phyloP scores from a whole-genome alignment of 208 protist genomes.

The Leishmania martiniquensis region DNA sequence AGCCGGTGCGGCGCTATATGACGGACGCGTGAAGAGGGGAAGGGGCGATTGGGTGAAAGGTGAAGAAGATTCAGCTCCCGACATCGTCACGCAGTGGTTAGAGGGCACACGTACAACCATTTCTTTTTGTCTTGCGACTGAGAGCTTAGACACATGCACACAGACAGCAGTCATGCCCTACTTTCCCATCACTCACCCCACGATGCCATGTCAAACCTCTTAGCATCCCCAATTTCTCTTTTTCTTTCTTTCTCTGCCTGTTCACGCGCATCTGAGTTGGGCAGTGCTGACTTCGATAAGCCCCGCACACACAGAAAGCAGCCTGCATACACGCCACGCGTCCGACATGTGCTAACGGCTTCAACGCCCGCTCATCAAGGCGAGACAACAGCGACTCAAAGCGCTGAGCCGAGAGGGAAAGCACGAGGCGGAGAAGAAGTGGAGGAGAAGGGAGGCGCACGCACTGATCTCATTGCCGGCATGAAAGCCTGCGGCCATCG shows the following conservation, averaged over 20 bases:
- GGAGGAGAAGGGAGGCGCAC: background rate
- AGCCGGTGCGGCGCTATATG: no score
- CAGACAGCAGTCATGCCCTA: background rate
- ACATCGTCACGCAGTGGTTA: no score
- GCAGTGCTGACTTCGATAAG: background rate
- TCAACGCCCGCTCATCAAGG: background rate
- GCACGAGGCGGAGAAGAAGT: background rate
- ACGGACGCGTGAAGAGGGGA: no score
- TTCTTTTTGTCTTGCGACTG: no score
- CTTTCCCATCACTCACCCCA: background rate
- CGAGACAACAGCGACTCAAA: background rate
- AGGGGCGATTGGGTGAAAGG: no score
- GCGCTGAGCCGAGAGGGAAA: background rate
- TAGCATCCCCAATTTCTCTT: background rate
- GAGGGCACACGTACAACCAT: no score
- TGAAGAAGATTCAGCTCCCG: no score
- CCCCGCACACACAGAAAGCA: background rate
- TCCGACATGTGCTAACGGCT: background rate
- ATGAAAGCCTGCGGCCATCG: background rate
- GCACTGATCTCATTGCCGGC: no score
- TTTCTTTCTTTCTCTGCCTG: background rate
- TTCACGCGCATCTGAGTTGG: background rate
- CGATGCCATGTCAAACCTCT: no score
- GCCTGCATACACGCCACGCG: background rate
- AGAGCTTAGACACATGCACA: no score